Base-by-base conservation (phyloP, 306 rosid genomes). In the Comarum palustre region DNA sequence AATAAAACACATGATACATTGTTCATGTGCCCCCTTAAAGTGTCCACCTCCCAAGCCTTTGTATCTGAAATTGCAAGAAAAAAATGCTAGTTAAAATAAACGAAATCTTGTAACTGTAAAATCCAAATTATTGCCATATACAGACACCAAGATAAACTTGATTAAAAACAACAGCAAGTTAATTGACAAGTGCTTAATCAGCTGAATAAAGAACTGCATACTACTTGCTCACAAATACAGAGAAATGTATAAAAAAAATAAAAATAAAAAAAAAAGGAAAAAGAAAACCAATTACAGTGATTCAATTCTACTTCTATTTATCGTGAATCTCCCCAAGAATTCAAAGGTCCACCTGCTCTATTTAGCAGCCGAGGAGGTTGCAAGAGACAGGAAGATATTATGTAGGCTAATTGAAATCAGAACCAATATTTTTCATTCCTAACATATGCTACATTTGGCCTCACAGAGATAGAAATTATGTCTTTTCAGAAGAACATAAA, bases 11-110 rank as follows among this genome's bases (percentile, higher is more conserved):
- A 89, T 66, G 97, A 91, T 48, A 91, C 97, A 71, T 91, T 91
- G 82, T 91, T 91, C 88, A 81, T 91, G 87, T 91, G 97, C 78
- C 97, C 97, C 64, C 96, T 89, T 79, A 91, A 64, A 19, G 97
- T 91, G 82, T 91, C 97, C 78, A 91, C 96, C 83, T 89, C 96
- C 97, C 96, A 89, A 73, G 97, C 97, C 86, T 91, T 89, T 20
- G 97, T 89, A 65, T 91, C 97, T 91, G 96, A 73, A 82, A 82
- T 39, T 38, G 2, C 22, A 14, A 57, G 29, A 29, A 68, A 41
- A 41, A 41, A 69, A 39, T 32, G 43, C 22, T 13, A 45, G 71
- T 61, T 34, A 4, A 55, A 54, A 32, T 4, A 15, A 38, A 71
- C 34, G 20, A 1, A 24, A 12, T 51, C 25, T 4, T 14, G 31